Evolutionary conservation across 257 asterid species (phyloP).

Genomic region (Nicotiana knightiana): DNA sequence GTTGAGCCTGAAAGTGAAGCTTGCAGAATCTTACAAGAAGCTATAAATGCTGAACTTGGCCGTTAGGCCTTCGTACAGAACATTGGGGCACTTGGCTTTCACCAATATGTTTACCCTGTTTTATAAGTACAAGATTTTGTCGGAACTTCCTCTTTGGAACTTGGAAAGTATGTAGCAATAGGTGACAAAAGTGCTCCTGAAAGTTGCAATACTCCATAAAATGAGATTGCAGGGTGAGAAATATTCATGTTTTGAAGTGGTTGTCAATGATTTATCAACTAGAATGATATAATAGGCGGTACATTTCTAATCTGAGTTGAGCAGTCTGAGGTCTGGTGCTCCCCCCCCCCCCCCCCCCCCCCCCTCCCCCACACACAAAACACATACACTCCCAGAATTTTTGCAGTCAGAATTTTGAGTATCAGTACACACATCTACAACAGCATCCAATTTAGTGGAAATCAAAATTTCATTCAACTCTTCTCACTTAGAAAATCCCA

Average conservation of each 20-base stretch:
- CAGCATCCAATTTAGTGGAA: too few species aligned
- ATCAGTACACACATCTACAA: too few species aligned
- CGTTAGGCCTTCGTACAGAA: not conserved
- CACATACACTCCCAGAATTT: not conserved
- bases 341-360: too few species aligned
- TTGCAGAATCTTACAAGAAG: conserved; percentile 44
- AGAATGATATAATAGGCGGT: not conserved
- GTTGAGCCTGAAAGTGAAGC: conserved; percentile 73
- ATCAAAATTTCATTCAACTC: too few species aligned
- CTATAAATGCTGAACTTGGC: conserved; percentile 19
- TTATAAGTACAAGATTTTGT: not conserved
- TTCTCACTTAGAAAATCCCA: too few species aligned
- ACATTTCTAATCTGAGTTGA: not conserved
- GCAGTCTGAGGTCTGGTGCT: not conserved
- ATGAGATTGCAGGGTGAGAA: not conserved
- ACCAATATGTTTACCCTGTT: not conserved
- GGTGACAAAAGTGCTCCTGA: not conserved
- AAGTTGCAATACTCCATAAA: not conserved
- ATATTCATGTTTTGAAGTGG: not conserved
- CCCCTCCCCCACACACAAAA: too few species aligned
- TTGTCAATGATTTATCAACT: not conserved
- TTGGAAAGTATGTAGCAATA: not conserved
- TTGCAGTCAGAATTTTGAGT: not conserved
- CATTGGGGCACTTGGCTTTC: not conserved
- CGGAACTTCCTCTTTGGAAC: not conserved